A percentile compares a stretch with the other conserved stretches of the same genome.
Evolutionary conservation across 179 eudicot species (phyloP).

Genomic region (Silene coronaria): DNA sequence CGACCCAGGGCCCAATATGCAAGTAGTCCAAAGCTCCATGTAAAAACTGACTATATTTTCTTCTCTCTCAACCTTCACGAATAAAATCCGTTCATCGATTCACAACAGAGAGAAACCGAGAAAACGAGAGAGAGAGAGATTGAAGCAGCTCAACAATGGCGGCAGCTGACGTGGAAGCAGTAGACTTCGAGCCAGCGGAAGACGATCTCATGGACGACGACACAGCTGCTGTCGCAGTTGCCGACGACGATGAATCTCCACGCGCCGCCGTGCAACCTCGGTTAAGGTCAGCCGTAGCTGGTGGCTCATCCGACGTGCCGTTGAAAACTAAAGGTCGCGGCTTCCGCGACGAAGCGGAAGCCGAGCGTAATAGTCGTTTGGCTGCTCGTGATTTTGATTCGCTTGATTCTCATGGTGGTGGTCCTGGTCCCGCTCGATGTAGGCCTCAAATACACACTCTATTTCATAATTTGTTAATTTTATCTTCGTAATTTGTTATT

Average conservation of each 20-base stretch:
- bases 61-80: neutral
- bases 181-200: slow-evolving; percentile 87
- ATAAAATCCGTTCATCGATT: neutral
- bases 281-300: slow-evolving; percentile 77
- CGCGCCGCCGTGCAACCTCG: slow-evolving; percentile 39
- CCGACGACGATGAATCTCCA: slow-evolving; percentile 31
- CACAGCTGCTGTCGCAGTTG: neutral
- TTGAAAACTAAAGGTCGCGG: slow-evolving; percentile 88
- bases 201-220: slow-evolving; percentile 97
- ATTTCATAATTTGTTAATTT: neutral
- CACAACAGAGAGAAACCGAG: too few relatives aligned
- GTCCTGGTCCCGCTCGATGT: slow-evolving; percentile 85
- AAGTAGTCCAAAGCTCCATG: too few relatives aligned
- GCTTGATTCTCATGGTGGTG: slow-evolving; percentile 58
- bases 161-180: slow-evolving; percentile 68
- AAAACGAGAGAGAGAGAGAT: too few relatives aligned
- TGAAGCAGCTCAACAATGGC: slow-evolving; percentile 35
- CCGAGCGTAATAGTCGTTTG: slow-evolving; percentile 49
- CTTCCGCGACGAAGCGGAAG: slow-evolving; percentile 52
- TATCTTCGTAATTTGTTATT: neutral
- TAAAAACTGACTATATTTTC: too few relatives aligned
- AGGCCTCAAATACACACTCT: slow-evolving; percentile 11
- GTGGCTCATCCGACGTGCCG: slow-evolving; percentile 28
- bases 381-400: slow-evolving; percentile 61
- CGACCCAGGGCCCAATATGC: too few relatives aligned